Percentiles rank a stretch among this genome's conserved stretches.
phyloP scores from a whole-genome alignment of 257 asterid species.

The Plantago major region DNA sequence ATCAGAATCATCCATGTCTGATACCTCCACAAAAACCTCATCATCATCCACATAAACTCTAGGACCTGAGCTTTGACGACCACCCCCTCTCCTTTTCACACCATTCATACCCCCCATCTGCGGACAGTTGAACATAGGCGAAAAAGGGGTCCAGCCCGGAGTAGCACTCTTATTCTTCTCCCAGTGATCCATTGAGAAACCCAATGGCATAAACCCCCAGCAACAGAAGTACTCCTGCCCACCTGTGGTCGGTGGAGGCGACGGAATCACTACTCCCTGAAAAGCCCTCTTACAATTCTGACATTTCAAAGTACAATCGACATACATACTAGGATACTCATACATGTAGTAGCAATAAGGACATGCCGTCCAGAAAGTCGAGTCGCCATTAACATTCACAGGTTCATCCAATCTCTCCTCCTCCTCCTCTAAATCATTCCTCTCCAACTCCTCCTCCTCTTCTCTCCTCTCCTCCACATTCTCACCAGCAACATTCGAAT shows the following conservation, averaged over 20 bases:
- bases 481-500: slow-evolving; percentile 18
- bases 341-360: slow-evolving; percentile 77
- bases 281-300: slow-evolving; percentile 65
- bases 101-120: slow-evolving; percentile 16
- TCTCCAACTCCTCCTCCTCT: slow-evolving; percentile 18
- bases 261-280: slow-evolving; percentile 51
- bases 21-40: slow-evolving; percentile 44
- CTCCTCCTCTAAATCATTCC: slow-evolving; percentile 17
- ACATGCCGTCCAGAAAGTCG: slow-evolving; percentile 66
- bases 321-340: slow-evolving; percentile 44
- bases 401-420: slow-evolving; percentile 26
- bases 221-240: slow-evolving; percentile 68
- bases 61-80: slow-evolving; percentile 31
- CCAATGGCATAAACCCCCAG: slow-evolving; percentile 74
- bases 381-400: slow-evolving; percentile 14
- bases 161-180: slow-evolving; percentile 32
- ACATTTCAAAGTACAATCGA: slow-evolving; percentile 52
- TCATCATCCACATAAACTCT: slow-evolving; percentile 47
- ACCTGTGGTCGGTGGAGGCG: slow-evolving; percentile 51
- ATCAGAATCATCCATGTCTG: slow-evolving; percentile 56
- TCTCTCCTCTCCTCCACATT: slow-evolving; percentile 15
- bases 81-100: slow-evolving; percentile 22
- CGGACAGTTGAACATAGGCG: slow-evolving; percentile 59
- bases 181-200: slow-evolving; percentile 40
- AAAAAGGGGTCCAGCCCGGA: slow-evolving; percentile 58